phyloP scores from a whole-genome alignment of 345 rosid genomes.

The Euphorbia peplus region DNA sequence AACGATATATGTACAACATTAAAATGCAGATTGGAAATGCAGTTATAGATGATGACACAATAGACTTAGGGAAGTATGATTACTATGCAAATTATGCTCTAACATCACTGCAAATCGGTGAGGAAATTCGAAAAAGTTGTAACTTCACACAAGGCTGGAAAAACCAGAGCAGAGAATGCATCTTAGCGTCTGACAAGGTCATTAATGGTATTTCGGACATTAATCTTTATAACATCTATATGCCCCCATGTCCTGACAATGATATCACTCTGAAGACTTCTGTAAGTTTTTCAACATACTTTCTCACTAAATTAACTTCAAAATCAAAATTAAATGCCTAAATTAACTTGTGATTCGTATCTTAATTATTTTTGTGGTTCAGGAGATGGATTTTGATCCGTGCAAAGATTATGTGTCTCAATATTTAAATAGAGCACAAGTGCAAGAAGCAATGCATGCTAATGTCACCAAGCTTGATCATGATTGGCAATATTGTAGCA shows the following conservation, averaged over 20 bases:
- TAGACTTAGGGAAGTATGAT: constrained; percentile 60
- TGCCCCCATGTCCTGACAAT: constrained; percentile 50
- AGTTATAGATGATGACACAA: constrained; percentile 36
- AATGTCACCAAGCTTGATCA: too few relatives aligned
- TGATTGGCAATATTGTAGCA: too few relatives aligned
- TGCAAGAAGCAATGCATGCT: too few relatives aligned
- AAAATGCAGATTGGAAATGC: too few relatives aligned
- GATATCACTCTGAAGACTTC: constrained; percentile 17
- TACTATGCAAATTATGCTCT: constrained; percentile 59
- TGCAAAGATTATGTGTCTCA: constrained; percentile 60
- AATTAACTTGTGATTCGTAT: too few relatives aligned
- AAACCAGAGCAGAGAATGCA: too few relatives aligned
- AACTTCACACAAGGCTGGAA: constrained; percentile 37
- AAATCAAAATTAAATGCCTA: too few relatives aligned
- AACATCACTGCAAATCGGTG: constrained; percentile 40
- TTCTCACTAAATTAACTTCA: too few relatives aligned
- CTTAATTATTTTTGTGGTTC: too few relatives aligned
- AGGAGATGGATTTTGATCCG: constrained; percentile 46
- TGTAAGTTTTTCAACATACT: constrained; percentile 35
- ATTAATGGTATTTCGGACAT: constrained; percentile 23
- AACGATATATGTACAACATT: too few relatives aligned
- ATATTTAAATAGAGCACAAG: constrained; percentile 67
- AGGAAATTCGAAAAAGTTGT: constrained; percentile 38
- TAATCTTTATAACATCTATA: constrained; percentile 70
- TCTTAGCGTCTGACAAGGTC: constrained; percentile 25